phyloP scores from a whole-genome alignment of 768 basidiomycete genomes.

The Lentinus brumalis region DNA sequence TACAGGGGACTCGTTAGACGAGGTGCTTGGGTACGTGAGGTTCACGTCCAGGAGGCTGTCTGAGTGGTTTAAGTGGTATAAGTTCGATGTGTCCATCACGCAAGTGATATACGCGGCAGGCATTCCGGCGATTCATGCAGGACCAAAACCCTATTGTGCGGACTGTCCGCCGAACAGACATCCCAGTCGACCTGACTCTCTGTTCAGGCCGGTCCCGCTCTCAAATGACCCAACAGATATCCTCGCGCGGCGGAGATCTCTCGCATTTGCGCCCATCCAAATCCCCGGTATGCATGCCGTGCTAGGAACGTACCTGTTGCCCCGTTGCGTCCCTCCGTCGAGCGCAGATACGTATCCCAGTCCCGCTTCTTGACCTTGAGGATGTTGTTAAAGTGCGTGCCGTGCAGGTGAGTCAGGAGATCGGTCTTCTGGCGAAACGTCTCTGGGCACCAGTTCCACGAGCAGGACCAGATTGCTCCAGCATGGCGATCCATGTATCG shows the following conservation, averaged over 20 bases:
- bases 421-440: slow-evolving; percentile 4
- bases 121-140: too few relatives aligned
- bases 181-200: too few relatives aligned
- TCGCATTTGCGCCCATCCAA: too few relatives aligned
- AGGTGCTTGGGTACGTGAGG: neutral
- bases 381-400: slow-evolving; percentile 15
- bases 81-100: too few relatives aligned
- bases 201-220: too few relatives aligned
- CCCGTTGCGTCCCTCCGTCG: slow-evolving; percentile 13
- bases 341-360: slow-evolving; percentile 13
- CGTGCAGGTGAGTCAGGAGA: slow-evolving; percentile 8
- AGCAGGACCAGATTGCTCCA: slow-evolving; percentile 11
- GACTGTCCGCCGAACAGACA: too few relatives aligned
- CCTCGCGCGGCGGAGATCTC: too few relatives aligned
- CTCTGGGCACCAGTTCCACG: slow-evolving; percentile 21
- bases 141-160: too few relatives aligned
- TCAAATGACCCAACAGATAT: too few relatives aligned
- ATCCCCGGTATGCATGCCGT: neutral
- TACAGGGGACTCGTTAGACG: neutral
- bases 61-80: neutral
- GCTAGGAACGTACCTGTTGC: slow-evolving; percentile 12
- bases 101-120: too few relatives aligned
- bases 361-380: slow-evolving; percentile 11
- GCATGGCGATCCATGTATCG: neutral
- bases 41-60: neutral